Conservation (phyloP, 2,329 filamentous ascomycete species). For the Monilinia laxa region DNA sequence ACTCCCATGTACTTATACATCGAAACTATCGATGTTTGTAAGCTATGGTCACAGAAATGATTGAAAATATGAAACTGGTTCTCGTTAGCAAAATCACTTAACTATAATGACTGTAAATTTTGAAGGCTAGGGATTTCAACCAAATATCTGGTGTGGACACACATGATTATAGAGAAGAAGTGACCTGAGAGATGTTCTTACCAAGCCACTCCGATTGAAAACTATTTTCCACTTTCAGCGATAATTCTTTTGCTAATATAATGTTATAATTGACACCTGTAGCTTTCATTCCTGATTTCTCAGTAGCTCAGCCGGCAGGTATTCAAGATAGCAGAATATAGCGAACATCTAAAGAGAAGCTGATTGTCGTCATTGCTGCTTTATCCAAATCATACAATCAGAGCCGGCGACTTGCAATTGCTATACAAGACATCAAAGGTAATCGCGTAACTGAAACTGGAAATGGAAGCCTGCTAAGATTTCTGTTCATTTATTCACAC, state of each 20-base stretch:
- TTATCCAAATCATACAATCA: constrained; percentile 14
- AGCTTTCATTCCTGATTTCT: constrained; percentile 24
- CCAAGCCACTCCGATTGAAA: constrained; percentile 43
- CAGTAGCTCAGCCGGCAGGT: constrained; percentile 26
- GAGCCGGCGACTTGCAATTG: background rate
- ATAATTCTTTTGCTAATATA: constrained; percentile 20
- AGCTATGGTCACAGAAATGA: constrained; percentile 20
- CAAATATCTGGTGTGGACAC: background rate
- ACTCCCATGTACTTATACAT: constrained; percentile 25
- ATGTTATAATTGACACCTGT: constrained; percentile 17
- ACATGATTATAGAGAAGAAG: background rate
- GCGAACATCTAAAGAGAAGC: constrained; percentile 38
- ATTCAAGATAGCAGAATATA: constrained; percentile 26
- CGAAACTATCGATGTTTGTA: constrained; percentile 24
- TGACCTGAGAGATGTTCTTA: constrained; percentile 26
- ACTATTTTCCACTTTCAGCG: constrained; percentile 40
- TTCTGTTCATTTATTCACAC: constrained; percentile 42
- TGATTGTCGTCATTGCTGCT: constrained; percentile 38
- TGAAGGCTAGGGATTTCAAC: background rate
- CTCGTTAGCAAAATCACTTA: constrained; percentile 21
- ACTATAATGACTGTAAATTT: background rate
- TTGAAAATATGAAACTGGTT: constrained; percentile 25
- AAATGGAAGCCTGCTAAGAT: constrained; percentile 39
- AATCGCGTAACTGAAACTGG: constrained; percentile 1
- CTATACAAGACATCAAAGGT: constrained; percentile 23